Percentiles rank a stretch among this genome's conserved stretches.
phyloP scores from a whole-genome alignment of 2,329 filamentous ascomycete species.

The Exophiala aquamarina region DNA sequence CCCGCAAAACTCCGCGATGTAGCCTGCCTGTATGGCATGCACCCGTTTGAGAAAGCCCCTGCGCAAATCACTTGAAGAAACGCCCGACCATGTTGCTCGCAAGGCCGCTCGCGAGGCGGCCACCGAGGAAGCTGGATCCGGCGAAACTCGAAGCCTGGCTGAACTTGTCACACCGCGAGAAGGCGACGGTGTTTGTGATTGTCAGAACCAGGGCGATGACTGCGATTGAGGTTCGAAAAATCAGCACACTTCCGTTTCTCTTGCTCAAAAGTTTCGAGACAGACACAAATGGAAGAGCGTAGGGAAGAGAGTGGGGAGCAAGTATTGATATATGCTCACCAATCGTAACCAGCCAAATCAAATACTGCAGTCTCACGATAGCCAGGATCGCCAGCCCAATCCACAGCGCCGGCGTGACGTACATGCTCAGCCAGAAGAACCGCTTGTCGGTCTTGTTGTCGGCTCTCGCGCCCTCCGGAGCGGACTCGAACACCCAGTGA shows the following conservation, averaged over 20 bases:
- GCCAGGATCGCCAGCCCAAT: slow-evolving; percentile 49
- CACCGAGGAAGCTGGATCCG: slow-evolving; percentile 54
- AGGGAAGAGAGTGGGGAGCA: neutral
- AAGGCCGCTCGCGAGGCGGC: slow-evolving; percentile 31
- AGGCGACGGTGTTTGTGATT: slow-evolving; percentile 53
- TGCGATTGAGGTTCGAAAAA: slow-evolving; percentile 23
- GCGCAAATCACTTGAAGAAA: slow-evolving; percentile 25
- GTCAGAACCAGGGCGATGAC: slow-evolving; percentile 51
- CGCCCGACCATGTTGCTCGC: slow-evolving; percentile 28
- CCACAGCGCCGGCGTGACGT: slow-evolving; percentile 49
- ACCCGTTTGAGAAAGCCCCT: no score
- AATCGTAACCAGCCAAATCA: slow-evolving; percentile 53
- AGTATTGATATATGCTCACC: slow-evolving; percentile 41
- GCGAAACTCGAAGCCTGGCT: slow-evolving; percentile 60
- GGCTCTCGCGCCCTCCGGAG: slow-evolving; percentile 41
- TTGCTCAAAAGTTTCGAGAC: no score
- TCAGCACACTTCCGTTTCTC: no score
- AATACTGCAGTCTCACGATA: slow-evolving; percentile 44
- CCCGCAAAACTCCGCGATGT: no score
- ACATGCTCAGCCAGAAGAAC: slow-evolving; percentile 54
- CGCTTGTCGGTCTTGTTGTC: slow-evolving; percentile 50
- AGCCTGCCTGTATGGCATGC: no score
- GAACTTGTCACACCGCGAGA: slow-evolving; percentile 53
- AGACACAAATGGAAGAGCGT: no score
- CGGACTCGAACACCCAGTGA: slow-evolving; percentile 53